Base-by-base conservation (phyloP, 441 rosid genomes). In the Erodium trifolium region DNA sequence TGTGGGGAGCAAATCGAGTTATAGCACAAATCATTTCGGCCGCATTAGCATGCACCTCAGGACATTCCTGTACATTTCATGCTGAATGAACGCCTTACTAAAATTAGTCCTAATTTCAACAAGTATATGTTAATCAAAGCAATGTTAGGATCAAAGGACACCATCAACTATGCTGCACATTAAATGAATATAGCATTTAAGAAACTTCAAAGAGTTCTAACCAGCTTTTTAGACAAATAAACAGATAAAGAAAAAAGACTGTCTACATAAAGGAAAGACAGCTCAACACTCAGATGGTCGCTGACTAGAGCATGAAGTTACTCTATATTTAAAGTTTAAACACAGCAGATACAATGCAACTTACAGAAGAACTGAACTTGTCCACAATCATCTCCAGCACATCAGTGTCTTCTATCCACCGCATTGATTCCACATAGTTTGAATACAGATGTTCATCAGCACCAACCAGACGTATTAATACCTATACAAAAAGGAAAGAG, bases 341-440 rank as follows among this genome's bases (percentile, higher is more conserved):
- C 65, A 64, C 29, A 66, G 65, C 27, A 5, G 16, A 70, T 23
- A 65, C 45, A 41, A 41, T 41, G 45, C 63, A 72, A 84, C 94
- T 81, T 82, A 93, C 98, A 34, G 98, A 89, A 79, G 93, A 87
- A 85, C 94, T 90, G 82, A 93, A 91, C 81, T 91, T 93, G 79
- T 88, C 89, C 57, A 85, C 86, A 80, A 93, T 93, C 96, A 89
- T 87, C 82, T 93, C 93, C 78, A 93, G 76, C 59, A 91, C 87
- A 84, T 91, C 87, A 63, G 90, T 89, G 68, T 88, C 94, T 72
- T 89, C 94, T 68, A 93, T 85, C 98, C 98, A 91, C 78, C 82
- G 91, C 88, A 93, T 86, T 75, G 86, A 82, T 65, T 85, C 96
- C 53, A 76, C 73, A 73, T 81, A 84, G 84, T 78, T 93, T 68